Base-by-base conservation (phyloP, 2,329 filamentous ascomycete genomes). In the Ophiosphaerella narmari region DNA sequence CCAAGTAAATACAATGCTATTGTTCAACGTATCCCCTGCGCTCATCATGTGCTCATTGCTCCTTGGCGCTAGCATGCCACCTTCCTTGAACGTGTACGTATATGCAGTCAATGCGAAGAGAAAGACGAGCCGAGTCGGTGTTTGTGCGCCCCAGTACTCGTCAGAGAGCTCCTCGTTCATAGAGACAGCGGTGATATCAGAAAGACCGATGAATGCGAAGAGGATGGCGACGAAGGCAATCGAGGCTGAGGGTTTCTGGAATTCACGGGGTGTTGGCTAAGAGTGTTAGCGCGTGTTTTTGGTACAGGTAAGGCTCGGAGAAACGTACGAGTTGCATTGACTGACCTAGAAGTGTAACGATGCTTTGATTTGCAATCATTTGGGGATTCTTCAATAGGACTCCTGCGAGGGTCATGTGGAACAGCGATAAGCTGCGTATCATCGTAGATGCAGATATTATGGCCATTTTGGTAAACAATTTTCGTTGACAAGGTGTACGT, bases 1-100 rank as follows among this genome's bases (percentile, higher is more conserved):
- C 74, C 91, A 94, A 0, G 88, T 86, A 69, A 97, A 95, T 35
- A 96, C 84, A 35, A 96, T 78, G 43, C 90, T 84, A 70, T 95
- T 96, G 77, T 92, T 91, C 63, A 96, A 74, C 21, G 83, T 82
- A 55, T 91, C 87, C 42, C 69, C 80, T 65, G 55, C 63, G 45
- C 52, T 68, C 45, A 40, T 55, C 53, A 54, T 68, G 44, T 64
- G 69, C 7, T 60, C 54, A 4, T 46, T 39, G 2, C 64, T 59
- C 34, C 54, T 63, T 13, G 68, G 62, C 34, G 70, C 75, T 37
- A 75, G 72, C 45, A 75, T 62, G 75, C 85, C 75, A 29, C 60
- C 80, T 73, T 81, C 67, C 65, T 77, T 78, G 75, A 86, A 86
- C 49, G 84, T 65, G 70, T 86, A 90, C 26, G 83, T 81, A 73